These are phyloP conservation scores for Naganishia vishniacii DNA, from an alignment of 768 basidiomycete species.

Conservation along the genomic window DNA sequence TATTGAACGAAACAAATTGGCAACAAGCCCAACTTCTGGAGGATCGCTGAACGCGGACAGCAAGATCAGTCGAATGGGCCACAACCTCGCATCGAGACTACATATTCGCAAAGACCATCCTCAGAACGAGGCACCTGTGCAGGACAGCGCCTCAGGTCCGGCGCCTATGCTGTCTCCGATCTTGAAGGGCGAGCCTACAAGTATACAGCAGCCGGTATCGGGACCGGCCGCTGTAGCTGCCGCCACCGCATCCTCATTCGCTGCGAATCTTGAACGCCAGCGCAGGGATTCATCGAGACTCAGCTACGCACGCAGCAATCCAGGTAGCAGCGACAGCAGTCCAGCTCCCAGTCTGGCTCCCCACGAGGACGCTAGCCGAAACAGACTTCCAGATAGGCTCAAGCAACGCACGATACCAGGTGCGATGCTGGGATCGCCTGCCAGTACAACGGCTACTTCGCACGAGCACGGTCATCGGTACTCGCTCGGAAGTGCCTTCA, in stretches of 20 bases:
- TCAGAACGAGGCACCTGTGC: neutral
- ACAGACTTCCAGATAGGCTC: neutral
- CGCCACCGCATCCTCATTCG: neutral
- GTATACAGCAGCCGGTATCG: neutral
- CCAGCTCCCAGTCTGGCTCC: neutral
- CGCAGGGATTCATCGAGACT: neutral
- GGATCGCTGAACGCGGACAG: neutral
- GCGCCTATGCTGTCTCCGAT: neutral
- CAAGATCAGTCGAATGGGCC: slow-evolving; percentile 12
- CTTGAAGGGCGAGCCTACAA: too few species aligned
- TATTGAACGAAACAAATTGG: slow-evolving; percentile 26
- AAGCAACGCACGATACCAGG: slow-evolving; percentile 6
- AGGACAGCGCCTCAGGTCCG: neutral
- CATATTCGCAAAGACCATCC: neutral
- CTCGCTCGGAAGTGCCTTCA: neutral
- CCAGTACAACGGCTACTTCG: slow-evolving; percentile 4
- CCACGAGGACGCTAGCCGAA: neutral
- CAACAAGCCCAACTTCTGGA: slow-evolving; percentile 4
- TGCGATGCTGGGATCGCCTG: neutral
- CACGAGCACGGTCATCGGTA: slow-evolving; percentile 9
- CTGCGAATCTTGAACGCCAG: neutral
- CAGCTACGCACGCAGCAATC: slow-evolving; percentile 9
- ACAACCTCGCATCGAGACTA: slow-evolving; percentile 1
- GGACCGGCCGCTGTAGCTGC: neutral
- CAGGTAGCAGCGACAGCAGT: slow-evolving; percentile 11